Base-by-base conservation (phyloP, 2,329 filamentous ascomycete species). In the Penicillium sp. region DNA sequence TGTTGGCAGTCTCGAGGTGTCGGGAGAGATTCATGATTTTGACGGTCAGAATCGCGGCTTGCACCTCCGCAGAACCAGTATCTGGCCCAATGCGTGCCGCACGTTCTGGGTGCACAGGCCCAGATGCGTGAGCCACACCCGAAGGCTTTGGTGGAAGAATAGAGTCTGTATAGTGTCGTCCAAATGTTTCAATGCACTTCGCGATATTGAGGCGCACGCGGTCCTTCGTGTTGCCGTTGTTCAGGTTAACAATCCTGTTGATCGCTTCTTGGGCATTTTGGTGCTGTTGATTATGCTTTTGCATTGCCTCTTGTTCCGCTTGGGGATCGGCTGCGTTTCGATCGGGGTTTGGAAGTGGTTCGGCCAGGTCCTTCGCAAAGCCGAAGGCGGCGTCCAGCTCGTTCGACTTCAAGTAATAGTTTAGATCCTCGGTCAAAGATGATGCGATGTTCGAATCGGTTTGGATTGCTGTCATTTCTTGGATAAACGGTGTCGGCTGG, bases 1-100 rank as follows among this genome's bases (percentile, higher is more conserved):
- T 89, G 69, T 87, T 88, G 59, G 83, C 80, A 35, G 75, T 78
- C 64, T 86, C 79, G 43, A 95, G 72, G 57, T 86, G 84, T 59
- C 87, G 79, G 13, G 87, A 85, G 41, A 99, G 70, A 19, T 86
- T 84, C 55, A 89, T 80, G 67, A 99, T 99, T 79, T 96, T 97
- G 49, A 89, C 82, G 3, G 93, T 99, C 68, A 99, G 72, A 61
- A 99, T 95, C 38, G 90, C 91, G 58, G 95, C 89, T 76, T 99
- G 93, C n/a, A 99, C 95, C 73, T 99, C 93, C 6, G 89, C 89
- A 62, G 89, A 95, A 30, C 93, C 93, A 0, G 92, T 99, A 67
- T 99, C 93, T 4, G 87, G 87, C 0, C 93, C 93, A n/a, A 84
- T 83, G 28, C 95, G 86, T 41, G 80, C 80, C 0, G 77, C 78